Evolutionary conservation across 305 asterid genomes (phyloP).

Genomic region (Fraxinus nigra): DNA sequence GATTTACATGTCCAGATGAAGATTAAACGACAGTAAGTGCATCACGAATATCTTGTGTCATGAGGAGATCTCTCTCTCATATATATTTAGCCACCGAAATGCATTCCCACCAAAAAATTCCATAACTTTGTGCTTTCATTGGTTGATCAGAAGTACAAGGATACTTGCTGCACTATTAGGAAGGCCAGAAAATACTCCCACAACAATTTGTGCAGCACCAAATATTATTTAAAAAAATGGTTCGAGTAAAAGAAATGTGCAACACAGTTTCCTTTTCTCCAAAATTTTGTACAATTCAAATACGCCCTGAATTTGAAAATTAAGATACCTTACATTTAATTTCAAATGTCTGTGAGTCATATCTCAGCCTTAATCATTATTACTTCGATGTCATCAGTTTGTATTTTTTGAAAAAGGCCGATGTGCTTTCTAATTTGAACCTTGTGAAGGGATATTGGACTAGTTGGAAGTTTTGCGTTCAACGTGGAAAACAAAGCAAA

Average conservation of each 20-base stretch:
- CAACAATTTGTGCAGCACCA: neutral
- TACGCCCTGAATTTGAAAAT: neutral
- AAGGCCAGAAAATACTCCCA: neutral
- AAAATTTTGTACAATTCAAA: neutral
- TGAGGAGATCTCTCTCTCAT: neutral
- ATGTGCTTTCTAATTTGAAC: neutral
- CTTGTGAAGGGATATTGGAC: neutral
- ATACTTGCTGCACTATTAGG: neutral
- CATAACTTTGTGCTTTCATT: neutral
- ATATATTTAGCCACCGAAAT: neutral
- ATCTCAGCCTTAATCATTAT: neutral
- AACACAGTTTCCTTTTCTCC: neutral
- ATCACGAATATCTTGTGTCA: neutral
- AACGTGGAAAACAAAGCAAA: neutral
- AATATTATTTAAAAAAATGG: neutral
- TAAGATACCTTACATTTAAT: neutral
- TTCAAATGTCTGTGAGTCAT: neutral
- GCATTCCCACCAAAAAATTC: neutral
- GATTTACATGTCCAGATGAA: neutral
- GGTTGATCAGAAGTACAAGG: neutral
- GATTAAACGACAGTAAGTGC: neutral
- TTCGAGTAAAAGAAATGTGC: neutral
- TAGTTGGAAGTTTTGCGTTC: neutral
- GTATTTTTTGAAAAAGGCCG: neutral
- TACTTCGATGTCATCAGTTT: neutral